Conservation (phyloP, 139 green algal genomes). For the Helicosporidium sp. region DNA sequence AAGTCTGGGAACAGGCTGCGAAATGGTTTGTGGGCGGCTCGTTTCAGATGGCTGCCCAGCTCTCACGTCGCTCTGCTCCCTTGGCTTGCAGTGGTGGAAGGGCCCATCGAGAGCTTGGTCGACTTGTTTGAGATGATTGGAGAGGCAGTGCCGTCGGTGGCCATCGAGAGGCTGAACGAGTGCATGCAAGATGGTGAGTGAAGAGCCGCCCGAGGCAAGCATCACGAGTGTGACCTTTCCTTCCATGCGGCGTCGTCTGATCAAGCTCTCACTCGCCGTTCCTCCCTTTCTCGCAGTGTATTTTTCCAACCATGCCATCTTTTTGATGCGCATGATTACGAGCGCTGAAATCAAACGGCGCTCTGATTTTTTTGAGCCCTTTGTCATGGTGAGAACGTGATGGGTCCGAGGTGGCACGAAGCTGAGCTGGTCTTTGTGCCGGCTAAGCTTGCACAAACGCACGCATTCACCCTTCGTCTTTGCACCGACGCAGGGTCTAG, state of each 20-base stretch:
- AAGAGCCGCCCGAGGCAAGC: too few relatives aligned
- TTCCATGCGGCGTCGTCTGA: neutral
- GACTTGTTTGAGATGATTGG: slow-evolving; percentile 32
- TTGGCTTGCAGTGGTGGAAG: slow-evolving; percentile 68
- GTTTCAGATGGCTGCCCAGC: slow-evolving; percentile 2
- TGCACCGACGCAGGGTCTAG: slow-evolving; percentile 34
- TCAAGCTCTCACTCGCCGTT: neutral
- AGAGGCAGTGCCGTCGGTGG: slow-evolving; percentile 19
- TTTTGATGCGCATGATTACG: slow-evolving; percentile 59
- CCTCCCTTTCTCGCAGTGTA: too few relatives aligned
- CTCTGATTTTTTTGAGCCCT: slow-evolving; percentile 63
- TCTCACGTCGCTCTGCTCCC: too few relatives aligned
- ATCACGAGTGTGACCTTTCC: neutral
- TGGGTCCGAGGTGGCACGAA: too few relatives aligned
- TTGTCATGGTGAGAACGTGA: slow-evolving; percentile 35
- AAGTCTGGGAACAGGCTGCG: too few relatives aligned
- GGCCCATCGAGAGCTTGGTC: slow-evolving; percentile 51
- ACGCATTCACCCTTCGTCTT: neutral
- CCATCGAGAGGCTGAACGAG: slow-evolving; percentile 17
- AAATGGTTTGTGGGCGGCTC: neutral
- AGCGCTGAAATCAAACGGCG: slow-evolving; percentile 40
- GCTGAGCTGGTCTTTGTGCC: too few relatives aligned
- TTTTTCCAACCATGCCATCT: slow-evolving; percentile 49
- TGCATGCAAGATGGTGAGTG: slow-evolving; percentile 25
- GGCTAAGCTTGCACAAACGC: too few relatives aligned